Evolutionary conservation across 805 yeast genomes (phyloP).

Genomic region (Wickerhamomyces ciferrii): DNA sequence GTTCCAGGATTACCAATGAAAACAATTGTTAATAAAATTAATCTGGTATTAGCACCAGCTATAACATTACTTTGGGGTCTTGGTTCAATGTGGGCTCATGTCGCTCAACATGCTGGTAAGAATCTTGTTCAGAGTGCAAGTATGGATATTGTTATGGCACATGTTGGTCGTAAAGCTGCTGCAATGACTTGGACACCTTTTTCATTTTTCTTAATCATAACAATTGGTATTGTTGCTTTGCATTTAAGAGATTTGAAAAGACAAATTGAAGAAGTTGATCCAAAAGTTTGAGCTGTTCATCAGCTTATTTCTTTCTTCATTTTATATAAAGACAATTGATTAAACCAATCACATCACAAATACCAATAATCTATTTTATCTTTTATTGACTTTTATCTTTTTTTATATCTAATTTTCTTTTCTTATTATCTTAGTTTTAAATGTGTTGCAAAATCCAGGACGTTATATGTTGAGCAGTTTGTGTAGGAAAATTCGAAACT

Average conservation of each 20-base stretch:
- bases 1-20: constrained; percentile 47
- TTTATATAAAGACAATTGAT: no score
- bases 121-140: constrained; percentile 44
- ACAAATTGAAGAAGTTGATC: constrained; percentile 18
- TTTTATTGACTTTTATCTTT: no score
- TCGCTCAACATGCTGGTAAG: constrained; percentile 42
- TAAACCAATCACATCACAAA: no score
- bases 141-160: constrained; percentile 39
- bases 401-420: not conserved
- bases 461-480: constrained; percentile 11
- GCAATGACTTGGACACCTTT: constrained; percentile 61
- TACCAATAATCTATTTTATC: no score
- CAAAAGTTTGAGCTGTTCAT: constrained; percentile 9
- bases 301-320: no score
- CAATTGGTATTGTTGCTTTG: constrained; percentile 30
- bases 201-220: constrained; percentile 36
- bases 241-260: constrained; percentile 28
- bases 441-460: constrained; percentile 18
- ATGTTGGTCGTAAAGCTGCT: constrained; percentile 45
- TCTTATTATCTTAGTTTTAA: not conserved
- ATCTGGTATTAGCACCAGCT: constrained; percentile 27
- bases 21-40: constrained; percentile 19
- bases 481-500: constrained; percentile 26
- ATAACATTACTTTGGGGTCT: constrained; percentile 52
- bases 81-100: constrained; percentile 60